Base-by-base conservation (phyloP, 768 basidiomycete genomes). In the Lyophyllum semitale region DNA sequence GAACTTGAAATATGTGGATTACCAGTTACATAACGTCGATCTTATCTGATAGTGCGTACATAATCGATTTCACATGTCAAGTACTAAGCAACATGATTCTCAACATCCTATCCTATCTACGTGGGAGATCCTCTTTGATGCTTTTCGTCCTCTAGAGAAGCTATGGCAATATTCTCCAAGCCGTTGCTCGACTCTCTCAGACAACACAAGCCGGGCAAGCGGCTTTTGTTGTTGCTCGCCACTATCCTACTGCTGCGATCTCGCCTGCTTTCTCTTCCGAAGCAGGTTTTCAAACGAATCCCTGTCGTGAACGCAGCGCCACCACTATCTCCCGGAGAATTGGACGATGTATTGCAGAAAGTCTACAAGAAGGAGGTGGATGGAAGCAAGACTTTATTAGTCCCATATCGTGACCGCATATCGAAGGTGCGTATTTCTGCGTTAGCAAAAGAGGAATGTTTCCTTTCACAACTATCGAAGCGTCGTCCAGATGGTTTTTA, bases 361-460 rank as follows among this genome's bases (percentile, higher is more conserved):
- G 73, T 91, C 25, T 93, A 91, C 63, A 69, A 81, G 17, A 77
- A 82, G 27, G 78, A 82, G 52, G 65, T 75, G 2, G 80, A 83
- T 59, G 88, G 87, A 3, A 77, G 77, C 17, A 84, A 84, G 65
- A 83, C 77, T 4, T 69, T 91, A n/a, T 76, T 87, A 1, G 84
- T 90, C 5, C 88, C 85, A 1, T 85, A 87, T 63, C 72, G 81
- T 22, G 84, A 85, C 30, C 69, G 79, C 42, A 69, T 92, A 7
- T 81, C 85, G 12, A 85, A 84, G 77, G 88, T 88, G 29, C 52
- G 80, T 48, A 12, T 37, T 30, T 17, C 56, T 11, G 26, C 43
- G n/a, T 26, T 57, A 20, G 5, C n/a, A n/a, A n/a, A n/a, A n/a
- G n/a, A n/a, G n/a, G n/a, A n/a, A n/a, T n/a, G n/a, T n/a, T n/a